Conservation (phyloP, 164 flowering plant genomes). For the Liquidambar formosana region DNA sequence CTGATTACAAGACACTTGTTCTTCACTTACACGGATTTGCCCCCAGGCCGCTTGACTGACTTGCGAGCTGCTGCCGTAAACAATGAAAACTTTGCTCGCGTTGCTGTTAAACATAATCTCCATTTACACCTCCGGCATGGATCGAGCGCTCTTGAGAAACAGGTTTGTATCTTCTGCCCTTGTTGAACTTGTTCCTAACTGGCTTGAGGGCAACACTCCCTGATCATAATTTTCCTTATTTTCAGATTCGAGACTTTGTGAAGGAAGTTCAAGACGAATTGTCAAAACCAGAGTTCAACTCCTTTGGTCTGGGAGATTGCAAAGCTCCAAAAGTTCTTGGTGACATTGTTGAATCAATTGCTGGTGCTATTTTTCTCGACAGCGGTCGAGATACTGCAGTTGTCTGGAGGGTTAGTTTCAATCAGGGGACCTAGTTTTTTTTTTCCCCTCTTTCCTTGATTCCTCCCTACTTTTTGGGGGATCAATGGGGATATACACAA, state of each 20-base stretch:
- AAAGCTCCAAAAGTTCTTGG: conserved; percentile 99
- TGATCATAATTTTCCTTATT: neutral
- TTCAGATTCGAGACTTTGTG: conserved; percentile 90
- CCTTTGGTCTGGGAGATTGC: conserved; percentile 97
- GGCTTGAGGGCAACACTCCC: neutral
- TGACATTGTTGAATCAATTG: conserved; percentile 96
- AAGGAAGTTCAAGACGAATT: conserved; percentile 78
- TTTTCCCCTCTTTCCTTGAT: neutral
- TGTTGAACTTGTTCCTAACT: neutral
- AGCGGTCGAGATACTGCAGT: conserved; percentile 65
- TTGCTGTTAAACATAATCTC: conserved; percentile 88
- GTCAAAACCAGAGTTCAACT: conserved; percentile 85
- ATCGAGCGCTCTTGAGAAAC: conserved; percentile 94
- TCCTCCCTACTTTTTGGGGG: neutral
- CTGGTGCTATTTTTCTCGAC: conserved; percentile 95
- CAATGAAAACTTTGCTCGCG: conserved; percentile 98
- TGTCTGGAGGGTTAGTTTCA: conserved; percentile 81
- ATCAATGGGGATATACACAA: neutral
- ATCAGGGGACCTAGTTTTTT: neutral
- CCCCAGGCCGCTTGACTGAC: conserved; percentile 97
- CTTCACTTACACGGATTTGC: conserved; percentile 88
- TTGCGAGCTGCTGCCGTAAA: conserved; percentile 99
- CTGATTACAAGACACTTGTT: conserved; percentile 90
- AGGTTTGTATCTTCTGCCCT: conserved; percentile 43
- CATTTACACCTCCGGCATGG: conserved; percentile 96